A percentile compares a stretch with the other conserved stretches of the same genome.
Conservation (phyloP, 2,329 filamentous ascomycete genomes). For the Trematosphaeria pertusa region DNA sequence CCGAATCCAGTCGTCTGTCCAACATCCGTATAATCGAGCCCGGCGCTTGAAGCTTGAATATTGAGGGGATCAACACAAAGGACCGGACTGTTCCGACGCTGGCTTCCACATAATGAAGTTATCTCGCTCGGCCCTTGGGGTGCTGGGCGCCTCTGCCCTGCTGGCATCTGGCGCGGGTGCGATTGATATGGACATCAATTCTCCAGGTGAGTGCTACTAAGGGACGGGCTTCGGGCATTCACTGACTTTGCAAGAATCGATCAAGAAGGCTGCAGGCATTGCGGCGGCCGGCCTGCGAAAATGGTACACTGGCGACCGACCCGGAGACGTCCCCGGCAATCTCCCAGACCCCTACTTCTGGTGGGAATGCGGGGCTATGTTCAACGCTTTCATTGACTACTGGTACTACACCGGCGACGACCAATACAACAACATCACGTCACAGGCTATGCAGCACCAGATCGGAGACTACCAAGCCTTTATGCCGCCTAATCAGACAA, state of each 20-base stretch:
- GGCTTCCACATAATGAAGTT: conserved; percentile 43
- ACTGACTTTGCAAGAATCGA: conserved; percentile 59
- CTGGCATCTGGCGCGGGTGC: conserved; percentile 40
- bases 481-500: conserved; percentile 76
- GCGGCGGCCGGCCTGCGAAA: conserved; percentile 68
- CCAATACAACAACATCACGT: conserved; percentile 47
- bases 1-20: too few species aligned
- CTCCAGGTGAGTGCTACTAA: conserved; percentile 30
- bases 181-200: conserved; percentile 38
- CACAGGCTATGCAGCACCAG: conserved; percentile 72
- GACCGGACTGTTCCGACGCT: conserved; percentile 10
- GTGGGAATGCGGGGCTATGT: conserved; percentile 53
- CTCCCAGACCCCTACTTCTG: conserved; percentile 54
- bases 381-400: conserved; percentile 49
- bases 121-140: conserved; percentile 34
- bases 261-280: conserved; percentile 66
- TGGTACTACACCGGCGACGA: conserved; percentile 53
- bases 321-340: conserved; percentile 66
- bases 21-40: too few species aligned
- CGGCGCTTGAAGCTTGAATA: conserved; percentile 33
- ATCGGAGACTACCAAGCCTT: conserved; percentile 75
- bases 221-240: neutral
- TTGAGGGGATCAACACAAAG: conserved; percentile 12
- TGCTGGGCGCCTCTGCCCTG: conserved; percentile 39
- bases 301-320: conserved; percentile 69